phyloP scores from a whole-genome alignment of 768 basidiomycete genomes.

The Tulasnella sp. region DNA sequence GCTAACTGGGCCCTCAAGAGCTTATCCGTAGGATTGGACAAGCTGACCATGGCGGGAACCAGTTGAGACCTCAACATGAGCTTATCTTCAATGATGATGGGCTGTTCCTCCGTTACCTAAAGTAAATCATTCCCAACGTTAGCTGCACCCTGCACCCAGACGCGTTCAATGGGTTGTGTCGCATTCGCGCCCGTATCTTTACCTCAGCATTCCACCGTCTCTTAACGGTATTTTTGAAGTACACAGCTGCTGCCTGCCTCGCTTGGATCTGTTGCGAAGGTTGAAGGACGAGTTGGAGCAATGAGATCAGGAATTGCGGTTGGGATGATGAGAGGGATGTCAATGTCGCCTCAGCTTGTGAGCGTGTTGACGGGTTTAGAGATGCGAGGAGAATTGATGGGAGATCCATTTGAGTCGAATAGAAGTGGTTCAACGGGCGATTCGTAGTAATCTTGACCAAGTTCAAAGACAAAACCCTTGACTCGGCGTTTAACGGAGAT shows the following conservation, averaged over 20 bases:
- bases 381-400: constrained; percentile 62
- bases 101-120: constrained; percentile 36
- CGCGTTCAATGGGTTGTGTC: not conserved
- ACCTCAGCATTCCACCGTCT: constrained; percentile 47
- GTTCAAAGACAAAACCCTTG: not conserved
- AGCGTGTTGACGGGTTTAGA: constrained; percentile 55
- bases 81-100: constrained; percentile 64
- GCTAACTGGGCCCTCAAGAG: constrained; percentile 74
- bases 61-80: constrained; percentile 59
- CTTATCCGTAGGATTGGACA: constrained; percentile 66
- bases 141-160: not conserved
- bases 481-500: constrained; percentile 9
- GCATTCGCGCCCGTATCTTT: not conserved
- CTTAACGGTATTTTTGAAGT: constrained; percentile 86
- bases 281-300: constrained; percentile 70
- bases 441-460: not conserved
- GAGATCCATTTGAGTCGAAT: constrained; percentile 26
- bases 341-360: constrained; percentile 74
- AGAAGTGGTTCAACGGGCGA: too few species aligned
- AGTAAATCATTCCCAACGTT: not conserved
- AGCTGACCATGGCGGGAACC: constrained; percentile 82
- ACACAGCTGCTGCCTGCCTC: constrained; percentile 76
- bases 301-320: constrained; percentile 65
- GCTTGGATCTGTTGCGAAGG: constrained; percentile 52
- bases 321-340: constrained; percentile 48